Percentiles rank a stretch among this genome's conserved stretches.
Evolutionary conservation across 169 alveolate species (phyloP).

Genomic region (Perkinsus olseni): DNA sequence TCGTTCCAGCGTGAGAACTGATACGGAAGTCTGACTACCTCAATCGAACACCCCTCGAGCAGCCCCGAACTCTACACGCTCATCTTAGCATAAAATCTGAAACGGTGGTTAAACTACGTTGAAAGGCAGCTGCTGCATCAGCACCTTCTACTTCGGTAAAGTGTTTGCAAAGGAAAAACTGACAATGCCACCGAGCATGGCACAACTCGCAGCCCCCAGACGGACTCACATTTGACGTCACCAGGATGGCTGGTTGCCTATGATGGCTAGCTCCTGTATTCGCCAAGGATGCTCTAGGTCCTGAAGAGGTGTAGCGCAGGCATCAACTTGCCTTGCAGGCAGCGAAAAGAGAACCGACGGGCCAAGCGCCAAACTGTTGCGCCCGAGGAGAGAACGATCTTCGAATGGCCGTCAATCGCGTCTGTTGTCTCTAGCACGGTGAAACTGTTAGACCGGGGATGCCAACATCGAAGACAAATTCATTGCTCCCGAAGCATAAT

Average conservation of each 20-base stretch:
- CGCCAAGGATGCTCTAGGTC: not conserved
- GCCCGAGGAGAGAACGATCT: no score
- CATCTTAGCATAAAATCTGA: not conserved
- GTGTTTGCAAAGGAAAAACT: not conserved
- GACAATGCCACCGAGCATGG: not conserved
- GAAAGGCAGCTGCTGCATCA: not conserved
- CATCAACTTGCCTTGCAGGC: not conserved
- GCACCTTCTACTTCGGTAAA: not conserved
- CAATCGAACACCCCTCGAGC: no score
- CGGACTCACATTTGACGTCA: not conserved
- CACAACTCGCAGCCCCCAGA: no score
- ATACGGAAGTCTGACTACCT: no score
- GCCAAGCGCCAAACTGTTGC: no score
- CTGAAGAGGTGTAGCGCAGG: conserved; percentile 6
- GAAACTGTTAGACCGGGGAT: no score
- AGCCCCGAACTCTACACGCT: not conserved
- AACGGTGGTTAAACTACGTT: not conserved
- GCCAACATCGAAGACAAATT: conserved; percentile 26
- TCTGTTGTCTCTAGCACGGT: no score
- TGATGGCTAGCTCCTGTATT: conserved; percentile 61
- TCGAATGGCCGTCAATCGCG: no score
- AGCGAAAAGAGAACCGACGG: not conserved
- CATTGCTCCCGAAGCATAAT: not conserved
- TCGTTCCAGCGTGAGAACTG: no score
- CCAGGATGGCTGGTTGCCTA: conserved; percentile 66